These are phyloP conservation scores for Eucalyptus viminalis DNA, from an alignment of 345 rosid genomes.

Conservation along the genomic window DNA sequence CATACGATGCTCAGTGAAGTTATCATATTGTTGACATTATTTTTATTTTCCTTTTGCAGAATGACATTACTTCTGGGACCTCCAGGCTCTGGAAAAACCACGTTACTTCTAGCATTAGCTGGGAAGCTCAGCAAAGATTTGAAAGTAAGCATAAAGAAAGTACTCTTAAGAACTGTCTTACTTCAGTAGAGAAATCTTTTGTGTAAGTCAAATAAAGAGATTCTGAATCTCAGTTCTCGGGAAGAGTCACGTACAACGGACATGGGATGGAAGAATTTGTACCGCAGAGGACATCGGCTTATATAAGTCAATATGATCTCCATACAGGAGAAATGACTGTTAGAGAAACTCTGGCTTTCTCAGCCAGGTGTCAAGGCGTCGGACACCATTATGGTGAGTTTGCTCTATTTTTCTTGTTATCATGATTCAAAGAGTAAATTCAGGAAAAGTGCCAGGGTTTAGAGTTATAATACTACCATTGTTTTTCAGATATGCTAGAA, in stretches of 20 bases:
- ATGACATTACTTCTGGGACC: constrained; percentile 59
- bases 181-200: not conserved
- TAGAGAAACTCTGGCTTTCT: constrained; percentile 51
- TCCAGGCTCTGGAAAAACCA: constrained; percentile 50
- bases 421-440: not conserved
- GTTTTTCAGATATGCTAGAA: constrained; percentile 41
- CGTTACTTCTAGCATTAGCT: constrained; percentile 37
- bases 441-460: not conserved
- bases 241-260: constrained; percentile 46
- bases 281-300: constrained; percentile 48
- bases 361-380: constrained; percentile 59
- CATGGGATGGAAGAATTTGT: constrained; percentile 56
- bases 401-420: not conserved
- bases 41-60: constrained; percentile 1
- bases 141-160: constrained; percentile 13
- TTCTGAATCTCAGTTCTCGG: constrained; percentile 20
- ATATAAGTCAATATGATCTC: constrained; percentile 49
- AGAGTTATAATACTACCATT: not conserved
- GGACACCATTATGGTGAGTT: constrained; percentile 43
- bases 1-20: not conserved
- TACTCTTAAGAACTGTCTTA: not conserved
- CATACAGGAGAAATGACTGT: constrained; percentile 58
- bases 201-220: not conserved
- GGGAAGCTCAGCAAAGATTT: constrained; percentile 43
- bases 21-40: not conserved